phyloP scores from a whole-genome alignment of 257 asterid genomes.

The Verbena officinalis region DNA sequence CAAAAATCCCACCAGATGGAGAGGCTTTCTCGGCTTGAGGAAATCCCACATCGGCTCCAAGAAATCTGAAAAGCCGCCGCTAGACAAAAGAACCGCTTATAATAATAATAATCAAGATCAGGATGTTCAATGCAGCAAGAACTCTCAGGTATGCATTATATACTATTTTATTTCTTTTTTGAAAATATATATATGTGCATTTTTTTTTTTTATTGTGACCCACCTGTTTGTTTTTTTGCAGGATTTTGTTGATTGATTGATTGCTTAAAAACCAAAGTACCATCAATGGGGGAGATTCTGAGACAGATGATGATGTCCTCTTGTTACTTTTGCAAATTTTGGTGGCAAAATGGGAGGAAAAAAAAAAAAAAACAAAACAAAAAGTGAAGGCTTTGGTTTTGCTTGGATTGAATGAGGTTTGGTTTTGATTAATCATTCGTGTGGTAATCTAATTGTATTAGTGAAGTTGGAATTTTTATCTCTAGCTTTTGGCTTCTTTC shows the following conservation, averaged over 20 bases:
- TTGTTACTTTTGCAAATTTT: slow-evolving; percentile 29
- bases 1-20: slow-evolving; percentile 80
- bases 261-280: slow-evolving; percentile 24
- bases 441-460: slow-evolving; percentile 35
- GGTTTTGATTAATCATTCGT: slow-evolving; percentile 4
- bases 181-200: no score
- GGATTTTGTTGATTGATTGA: slow-evolving; percentile 45
- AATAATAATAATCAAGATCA: slow-evolving; percentile 33
- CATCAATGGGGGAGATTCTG: slow-evolving; percentile 13
- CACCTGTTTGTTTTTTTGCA: slow-evolving; percentile 12
- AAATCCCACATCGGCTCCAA: slow-evolving; percentile 78
- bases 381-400: slow-evolving; percentile 8
- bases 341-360: slow-evolving; percentile 21
- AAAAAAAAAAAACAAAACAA: background rate
- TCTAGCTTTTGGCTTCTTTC: background rate
- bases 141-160: slow-evolving; percentile 38
- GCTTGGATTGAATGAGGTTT: slow-evolving; percentile 29
- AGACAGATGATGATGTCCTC: background rate
- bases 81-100: slow-evolving; percentile 30
- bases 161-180: background rate
- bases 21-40: slow-evolving; percentile 71
- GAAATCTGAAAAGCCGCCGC: slow-evolving; percentile 50
- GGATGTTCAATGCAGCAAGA: slow-evolving; percentile 41
- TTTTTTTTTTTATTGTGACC: background rate
- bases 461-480: slow-evolving; percentile 25